Percentiles rank a stretch among this genome's conserved stretches.
phyloP scores from a whole-genome alignment of 2,329 filamentous ascomycete genomes.

The Aureobasidium sp. region DNA sequence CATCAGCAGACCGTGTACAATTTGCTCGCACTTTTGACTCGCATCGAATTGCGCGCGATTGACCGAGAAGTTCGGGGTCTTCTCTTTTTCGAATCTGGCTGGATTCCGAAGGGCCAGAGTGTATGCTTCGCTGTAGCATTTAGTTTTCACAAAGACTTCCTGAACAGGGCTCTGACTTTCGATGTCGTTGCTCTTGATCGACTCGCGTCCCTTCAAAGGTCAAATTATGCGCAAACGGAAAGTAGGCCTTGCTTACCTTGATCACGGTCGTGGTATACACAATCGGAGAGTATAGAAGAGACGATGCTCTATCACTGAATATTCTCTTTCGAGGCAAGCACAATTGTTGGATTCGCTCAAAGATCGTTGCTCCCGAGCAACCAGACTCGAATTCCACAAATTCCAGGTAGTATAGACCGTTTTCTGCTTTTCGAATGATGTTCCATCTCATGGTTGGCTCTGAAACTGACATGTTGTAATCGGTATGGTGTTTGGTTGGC shows the following conservation, averaged over 20 bases:
- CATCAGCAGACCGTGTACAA: background rate
- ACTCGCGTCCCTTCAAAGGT: background rate
- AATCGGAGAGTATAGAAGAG: background rate
- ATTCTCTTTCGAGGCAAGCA: background rate
- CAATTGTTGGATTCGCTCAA: background rate
- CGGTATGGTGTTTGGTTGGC: too few relatives aligned
- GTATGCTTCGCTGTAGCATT: background rate
- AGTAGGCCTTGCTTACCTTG: too few relatives aligned
- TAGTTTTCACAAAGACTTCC: background rate
- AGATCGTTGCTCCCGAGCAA: background rate
- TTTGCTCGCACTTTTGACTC: background rate
- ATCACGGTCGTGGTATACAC: background rate
- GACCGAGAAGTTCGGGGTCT: background rate
- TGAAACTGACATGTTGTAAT: background rate
- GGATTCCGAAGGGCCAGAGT: background rate
- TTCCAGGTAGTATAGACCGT: background rate
- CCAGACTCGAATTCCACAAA: background rate
- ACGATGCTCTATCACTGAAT: background rate
- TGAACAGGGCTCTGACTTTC: background rate
- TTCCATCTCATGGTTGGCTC: background rate
- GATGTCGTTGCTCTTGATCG: background rate
- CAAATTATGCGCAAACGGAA: too few relatives aligned
- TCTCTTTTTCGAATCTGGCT: background rate
- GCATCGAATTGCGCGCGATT: background rate
- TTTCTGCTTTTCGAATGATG: background rate